These are phyloP conservation scores for Aspergillus sp. DNA, from an alignment of 2,329 filamentous ascomycete species.

Conservation along the genomic window DNA sequence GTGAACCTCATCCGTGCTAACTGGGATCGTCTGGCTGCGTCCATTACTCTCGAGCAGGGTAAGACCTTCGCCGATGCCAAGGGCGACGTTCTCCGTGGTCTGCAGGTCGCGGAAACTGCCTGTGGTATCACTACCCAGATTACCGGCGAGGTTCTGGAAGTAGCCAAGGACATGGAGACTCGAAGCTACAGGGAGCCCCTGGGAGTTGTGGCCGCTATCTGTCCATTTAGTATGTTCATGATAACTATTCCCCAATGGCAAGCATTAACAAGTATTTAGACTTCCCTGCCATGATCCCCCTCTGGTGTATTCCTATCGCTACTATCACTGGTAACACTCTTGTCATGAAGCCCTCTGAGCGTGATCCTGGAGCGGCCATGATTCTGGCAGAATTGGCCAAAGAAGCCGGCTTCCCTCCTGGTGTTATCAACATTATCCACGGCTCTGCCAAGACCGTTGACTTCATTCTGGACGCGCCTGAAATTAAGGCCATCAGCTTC, in stretches of 20 bases:
- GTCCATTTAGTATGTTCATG: constrained; percentile 59
- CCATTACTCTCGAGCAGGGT: constrained; percentile 67
- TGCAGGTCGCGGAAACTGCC: constrained; percentile 67
- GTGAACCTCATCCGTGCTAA: constrained; percentile 62
- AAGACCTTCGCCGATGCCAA: constrained; percentile 69
- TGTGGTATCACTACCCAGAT: constrained; percentile 68
- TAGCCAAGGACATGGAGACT: constrained; percentile 70
- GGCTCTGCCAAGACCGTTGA: constrained; percentile 65
- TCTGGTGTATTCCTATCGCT: constrained; percentile 66
- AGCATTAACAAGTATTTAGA: constrained; percentile 42
- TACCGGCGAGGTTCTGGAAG: constrained; percentile 66
- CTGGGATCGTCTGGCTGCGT: constrained; percentile 65
- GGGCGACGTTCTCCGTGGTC: constrained; percentile 64
- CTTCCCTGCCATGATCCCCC: constrained; percentile 70
- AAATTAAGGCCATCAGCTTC: constrained; percentile 68
- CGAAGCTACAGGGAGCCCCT: constrained; percentile 65
- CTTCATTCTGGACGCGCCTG: constrained; percentile 67
- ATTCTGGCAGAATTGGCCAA: constrained; percentile 64
- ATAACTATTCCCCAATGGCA: background rate
- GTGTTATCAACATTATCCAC: constrained; percentile 67
- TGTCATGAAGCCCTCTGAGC: constrained; percentile 66
- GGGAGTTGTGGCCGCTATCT: constrained; percentile 65
- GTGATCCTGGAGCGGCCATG: constrained; percentile 65
- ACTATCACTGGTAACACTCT: constrained; percentile 65
- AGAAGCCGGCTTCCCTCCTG: constrained; percentile 65